Base-by-base conservation (phyloP, 208 protist genomes). In the Vickermania spadyakhi region DNA sequence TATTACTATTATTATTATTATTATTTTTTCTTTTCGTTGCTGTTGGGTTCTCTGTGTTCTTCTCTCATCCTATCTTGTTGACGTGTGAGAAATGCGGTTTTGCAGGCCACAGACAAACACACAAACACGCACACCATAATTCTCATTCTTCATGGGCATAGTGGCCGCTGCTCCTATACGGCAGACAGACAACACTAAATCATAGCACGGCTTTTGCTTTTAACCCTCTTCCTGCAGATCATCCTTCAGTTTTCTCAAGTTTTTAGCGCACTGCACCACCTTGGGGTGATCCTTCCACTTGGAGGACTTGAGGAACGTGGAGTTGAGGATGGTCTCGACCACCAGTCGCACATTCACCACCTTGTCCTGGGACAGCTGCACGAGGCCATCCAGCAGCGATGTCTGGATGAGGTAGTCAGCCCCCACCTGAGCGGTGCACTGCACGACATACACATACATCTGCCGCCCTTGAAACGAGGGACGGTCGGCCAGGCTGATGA, bases 311-410 rank as follows among this genome's bases (percentile, higher is more conserved):
- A 82, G 53, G 58, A 94, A 81, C 23, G 68, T 83, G 7, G 83
- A 68, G 1, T 66, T 63, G 55, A 97, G 31, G 23, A 89, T 73
- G 31, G 81, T 72, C 21, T 79, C 70, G 0, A 94, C 65, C 30
- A 89, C 84, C 28, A 96, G 70, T 22, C 94, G 76, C 23, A 96
- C 89, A 68, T 97, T 97, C 45, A 86, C 81, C 2, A 97, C 90
- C 0, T 50, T 56, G 64, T 97, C 94, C 31, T 70, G 64, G n/a
- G 81, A 66, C 2, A 96, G 58, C 25, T 60, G 28, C 4, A 81
- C 18, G 18, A 95, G 52, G 5, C 67, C 65, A 22, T 76, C 58
- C 2, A 87, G 50, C 30, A 96, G 86, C 28, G 75, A 66, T 31
- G 72, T 52, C 56, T 80, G 72, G 22, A 85, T 51, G 28, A 85